These are phyloP conservation scores for Curvularia sp. DNA, from an alignment of 2,329 filamentous ascomycete genomes.

Conservation along the genomic window DNA sequence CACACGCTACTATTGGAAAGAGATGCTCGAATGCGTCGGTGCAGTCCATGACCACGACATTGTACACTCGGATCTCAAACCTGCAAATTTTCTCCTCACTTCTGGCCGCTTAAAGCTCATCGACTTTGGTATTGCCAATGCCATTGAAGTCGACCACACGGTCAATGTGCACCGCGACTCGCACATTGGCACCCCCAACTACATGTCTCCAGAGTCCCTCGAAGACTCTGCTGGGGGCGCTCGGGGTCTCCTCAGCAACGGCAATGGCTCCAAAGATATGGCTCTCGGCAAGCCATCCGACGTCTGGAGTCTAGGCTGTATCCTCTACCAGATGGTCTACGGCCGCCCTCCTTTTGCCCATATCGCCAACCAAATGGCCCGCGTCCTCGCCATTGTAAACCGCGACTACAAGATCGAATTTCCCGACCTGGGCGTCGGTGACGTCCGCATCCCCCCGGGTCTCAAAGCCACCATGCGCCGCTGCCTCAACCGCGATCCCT, in stretches of 20 bases:
- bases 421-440: slow-evolving; percentile 72
- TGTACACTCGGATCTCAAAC: slow-evolving; percentile 96
- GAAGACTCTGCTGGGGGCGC: slow-evolving; percentile 77
- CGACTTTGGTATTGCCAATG: slow-evolving; percentile 97
- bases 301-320: slow-evolving; percentile 95
- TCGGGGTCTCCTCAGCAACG: slow-evolving; percentile 52
- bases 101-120: slow-evolving; percentile 92
- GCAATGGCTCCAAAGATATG: slow-evolving; percentile 72
- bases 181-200: slow-evolving; percentile 95
- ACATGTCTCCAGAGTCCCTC: slow-evolving; percentile 96
- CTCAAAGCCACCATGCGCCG: slow-evolving; percentile 63
- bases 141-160: slow-evolving; percentile 93
- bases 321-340: slow-evolving; percentile 97
- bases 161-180: slow-evolving; percentile 97
- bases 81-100: slow-evolving; percentile 94
- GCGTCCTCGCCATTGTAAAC: slow-evolving; percentile 87
- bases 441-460: slow-evolving; percentile 61
- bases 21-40: slow-evolving; percentile 96
- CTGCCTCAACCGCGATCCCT: slow-evolving; percentile 66
- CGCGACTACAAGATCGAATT: slow-evolving; percentile 77
- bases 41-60: slow-evolving; percentile 90
- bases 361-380: slow-evolving; percentile 83
- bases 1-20: slow-evolving; percentile 98
- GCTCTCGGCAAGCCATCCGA: slow-evolving; percentile 96
- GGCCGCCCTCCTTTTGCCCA: slow-evolving; percentile 95